phyloP scores from a whole-genome alignment of 371 early-diverging fungal species.

The Mucor irregularis region DNA sequence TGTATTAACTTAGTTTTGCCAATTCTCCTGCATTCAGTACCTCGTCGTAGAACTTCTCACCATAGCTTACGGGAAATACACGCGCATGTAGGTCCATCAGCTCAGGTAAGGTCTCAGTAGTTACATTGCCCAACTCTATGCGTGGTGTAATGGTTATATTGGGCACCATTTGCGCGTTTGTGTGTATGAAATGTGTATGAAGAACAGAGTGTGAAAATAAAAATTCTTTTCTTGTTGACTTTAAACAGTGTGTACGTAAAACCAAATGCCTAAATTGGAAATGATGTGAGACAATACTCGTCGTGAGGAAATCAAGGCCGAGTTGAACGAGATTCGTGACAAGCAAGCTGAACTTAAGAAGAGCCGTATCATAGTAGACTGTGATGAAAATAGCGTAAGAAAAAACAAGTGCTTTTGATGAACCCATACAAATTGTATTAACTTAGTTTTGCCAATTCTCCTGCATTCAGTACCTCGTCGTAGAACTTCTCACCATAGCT shows the following conservation, averaged over 20 bases:
- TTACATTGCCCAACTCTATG: constrained; percentile 19
- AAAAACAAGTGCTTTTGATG: background rate
- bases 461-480: constrained; percentile 22
- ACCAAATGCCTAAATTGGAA: no score
- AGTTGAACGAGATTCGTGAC: constrained; percentile 67
- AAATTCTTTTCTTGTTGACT: no score
- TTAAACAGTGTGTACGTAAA: no score
- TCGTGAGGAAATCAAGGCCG: constrained; percentile 61
- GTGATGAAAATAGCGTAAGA: no score
- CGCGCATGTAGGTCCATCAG: constrained; percentile 17
- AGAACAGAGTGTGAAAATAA: no score
- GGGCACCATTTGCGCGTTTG: constrained; percentile 10
- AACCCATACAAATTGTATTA: background rate
- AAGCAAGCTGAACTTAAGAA: constrained; percentile 58
- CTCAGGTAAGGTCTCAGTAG: constrained; percentile 8
- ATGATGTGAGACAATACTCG: constrained; percentile 37
- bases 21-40: constrained; percentile 24
- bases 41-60: constrained; percentile 20
- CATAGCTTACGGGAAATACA: constrained; percentile 25
- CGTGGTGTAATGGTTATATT: constrained; percentile 8
- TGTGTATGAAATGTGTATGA: no score
- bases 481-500: constrained; percentile 22
- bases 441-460: constrained; percentile 24
- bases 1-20: constrained; percentile 25
- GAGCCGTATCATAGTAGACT: constrained; percentile 39